Conservation (phyloP, 805 yeast genomes). For the Candida ponderosae region DNA sequence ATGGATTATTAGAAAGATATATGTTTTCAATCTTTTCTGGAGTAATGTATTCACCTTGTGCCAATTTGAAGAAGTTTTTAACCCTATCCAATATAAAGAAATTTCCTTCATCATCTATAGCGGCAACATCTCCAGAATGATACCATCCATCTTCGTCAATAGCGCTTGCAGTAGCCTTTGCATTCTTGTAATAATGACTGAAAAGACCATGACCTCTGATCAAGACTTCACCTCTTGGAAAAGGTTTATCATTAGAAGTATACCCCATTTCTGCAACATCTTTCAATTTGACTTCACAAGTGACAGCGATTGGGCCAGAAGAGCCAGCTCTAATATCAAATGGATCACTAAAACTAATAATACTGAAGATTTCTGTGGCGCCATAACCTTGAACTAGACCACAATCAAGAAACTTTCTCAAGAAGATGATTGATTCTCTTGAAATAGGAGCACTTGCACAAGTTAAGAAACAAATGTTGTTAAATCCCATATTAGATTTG, state of each 20-base stretch:
- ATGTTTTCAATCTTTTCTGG: constrained; percentile 57
- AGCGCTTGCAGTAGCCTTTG: constrained; percentile 12
- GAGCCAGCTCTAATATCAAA: constrained; percentile 36
- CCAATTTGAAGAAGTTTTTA: constrained; percentile 56
- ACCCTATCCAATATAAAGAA: constrained; percentile 52
- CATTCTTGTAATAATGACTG: constrained; percentile 14
- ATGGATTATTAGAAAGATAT: constrained; percentile 37
- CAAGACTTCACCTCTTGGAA: constrained; percentile 43
- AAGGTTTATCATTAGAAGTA: constrained; percentile 21
- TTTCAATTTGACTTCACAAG: constrained; percentile 41
- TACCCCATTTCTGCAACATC: constrained; percentile 49
- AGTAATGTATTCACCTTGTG: constrained; percentile 49
- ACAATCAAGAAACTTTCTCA: constrained; percentile 41
- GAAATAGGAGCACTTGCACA: constrained; percentile 58
- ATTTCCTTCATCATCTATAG: constrained; percentile 36
- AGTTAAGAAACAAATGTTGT: constrained; percentile 23
- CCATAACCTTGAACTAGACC: constrained; percentile 51
- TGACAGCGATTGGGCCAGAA: constrained; percentile 41
- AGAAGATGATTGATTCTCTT: constrained; percentile 42
- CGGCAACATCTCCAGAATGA: constrained; percentile 48
- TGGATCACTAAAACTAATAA: constrained; percentile 26
- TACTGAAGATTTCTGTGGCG: constrained; percentile 51
- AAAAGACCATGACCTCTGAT: constrained; percentile 46
- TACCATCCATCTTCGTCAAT: constrained; percentile 47
- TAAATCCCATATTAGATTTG: constrained; percentile 32